Conservation (phyloP, 2,329 filamentous ascomycete species). For the Trichoderma sp. region DNA sequence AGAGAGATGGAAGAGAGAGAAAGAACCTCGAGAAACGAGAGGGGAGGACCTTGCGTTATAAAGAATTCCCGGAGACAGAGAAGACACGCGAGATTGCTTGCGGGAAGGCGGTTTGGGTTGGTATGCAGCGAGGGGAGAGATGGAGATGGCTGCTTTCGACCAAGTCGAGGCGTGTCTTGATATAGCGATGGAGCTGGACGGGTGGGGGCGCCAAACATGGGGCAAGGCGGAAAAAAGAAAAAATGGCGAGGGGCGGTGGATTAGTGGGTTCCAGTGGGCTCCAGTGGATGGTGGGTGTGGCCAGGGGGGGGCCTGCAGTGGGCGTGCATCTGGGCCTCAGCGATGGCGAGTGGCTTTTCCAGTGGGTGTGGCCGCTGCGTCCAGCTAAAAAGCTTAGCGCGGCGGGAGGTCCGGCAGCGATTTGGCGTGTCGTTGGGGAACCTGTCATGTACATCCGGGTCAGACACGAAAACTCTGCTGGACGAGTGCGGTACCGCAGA, state of each 20-base stretch:
- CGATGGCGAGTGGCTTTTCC: slow-evolving; percentile 26
- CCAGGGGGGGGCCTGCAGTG: slow-evolving; percentile 25
- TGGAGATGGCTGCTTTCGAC: slow-evolving; percentile 21
- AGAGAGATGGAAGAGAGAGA: neutral
- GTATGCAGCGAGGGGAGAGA: slow-evolving; percentile 24
- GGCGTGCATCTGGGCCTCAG: slow-evolving; percentile 28
- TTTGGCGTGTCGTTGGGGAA: too few relatives aligned
- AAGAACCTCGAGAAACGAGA: slow-evolving; percentile 9
- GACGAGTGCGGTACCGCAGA: neutral
- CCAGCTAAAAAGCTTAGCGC: slow-evolving; percentile 38
- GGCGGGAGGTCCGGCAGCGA: slow-evolving; percentile 37
- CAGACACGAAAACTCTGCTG: neutral
- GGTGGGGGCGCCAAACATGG: slow-evolving; percentile 24
- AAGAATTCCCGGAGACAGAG: slow-evolving; percentile 14
- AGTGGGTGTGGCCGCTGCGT: slow-evolving; percentile 31
- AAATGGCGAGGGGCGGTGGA: slow-evolving; percentile 20
- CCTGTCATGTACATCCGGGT: too few relatives aligned
- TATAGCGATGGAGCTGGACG: slow-evolving; percentile 26
- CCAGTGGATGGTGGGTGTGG: slow-evolving; percentile 5
- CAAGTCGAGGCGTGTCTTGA: slow-evolving; percentile 29
- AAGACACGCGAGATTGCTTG: slow-evolving; percentile 20
- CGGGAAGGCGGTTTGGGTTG: slow-evolving; percentile 12
- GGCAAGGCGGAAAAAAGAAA: slow-evolving; percentile 19
- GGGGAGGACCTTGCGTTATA: neutral
- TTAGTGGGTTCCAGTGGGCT: neutral